These are phyloP conservation scores for Lepidopterella palustris DNA, from an alignment of 495 filamentous ascomycete species.

Conservation along the genomic window DNA sequence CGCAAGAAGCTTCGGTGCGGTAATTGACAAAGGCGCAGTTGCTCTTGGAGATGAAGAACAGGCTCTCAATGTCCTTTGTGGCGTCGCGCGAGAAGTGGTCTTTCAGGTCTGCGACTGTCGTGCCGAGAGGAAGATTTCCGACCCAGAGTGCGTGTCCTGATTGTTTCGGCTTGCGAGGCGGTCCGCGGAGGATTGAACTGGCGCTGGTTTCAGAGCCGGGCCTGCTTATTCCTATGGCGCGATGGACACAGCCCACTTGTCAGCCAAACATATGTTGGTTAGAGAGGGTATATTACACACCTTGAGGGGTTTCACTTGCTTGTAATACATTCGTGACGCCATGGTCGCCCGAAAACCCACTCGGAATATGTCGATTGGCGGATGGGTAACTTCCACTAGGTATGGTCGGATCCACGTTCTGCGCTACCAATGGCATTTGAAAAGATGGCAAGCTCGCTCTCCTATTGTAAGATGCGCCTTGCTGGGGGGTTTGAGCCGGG, in stretches of 20 bases:
- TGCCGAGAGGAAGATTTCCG: conserved; percentile 81
- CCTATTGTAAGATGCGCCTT: conserved; percentile 13
- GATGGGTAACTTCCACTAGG: conserved; percentile 6
- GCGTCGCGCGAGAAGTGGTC: conserved; percentile 85
- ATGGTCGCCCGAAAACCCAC: conserved; percentile 8
- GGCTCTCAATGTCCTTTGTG: conserved; percentile 70
- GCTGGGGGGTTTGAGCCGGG: conserved; percentile 2
- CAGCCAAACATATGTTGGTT: neutral
- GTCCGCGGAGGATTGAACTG: conserved; percentile 63
- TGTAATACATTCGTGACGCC: neutral
- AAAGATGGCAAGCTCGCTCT: conserved; percentile 8
- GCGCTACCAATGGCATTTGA: conserved; percentile 13
- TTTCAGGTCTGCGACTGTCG: conserved; percentile 72
- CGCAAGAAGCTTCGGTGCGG: conserved; percentile 68
- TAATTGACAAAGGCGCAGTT: conserved; percentile 99
- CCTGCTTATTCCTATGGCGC: neutral
- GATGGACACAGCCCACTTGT: neutral
- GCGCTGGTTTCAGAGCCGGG: conserved; percentile 8
- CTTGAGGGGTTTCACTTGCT: conserved; percentile 1
- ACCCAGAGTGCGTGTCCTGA: conserved; percentile 95
- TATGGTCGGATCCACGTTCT: conserved; percentile 9
- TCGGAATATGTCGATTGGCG: conserved; percentile 1
- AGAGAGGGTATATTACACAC: conserved; percentile 6
- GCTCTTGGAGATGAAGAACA: conserved; percentile 94
- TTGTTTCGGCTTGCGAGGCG: conserved; percentile 87